phyloP scores from a whole-genome alignment of 2,329 filamentous ascomycete species.

The Byssochlamys sp. region DNA sequence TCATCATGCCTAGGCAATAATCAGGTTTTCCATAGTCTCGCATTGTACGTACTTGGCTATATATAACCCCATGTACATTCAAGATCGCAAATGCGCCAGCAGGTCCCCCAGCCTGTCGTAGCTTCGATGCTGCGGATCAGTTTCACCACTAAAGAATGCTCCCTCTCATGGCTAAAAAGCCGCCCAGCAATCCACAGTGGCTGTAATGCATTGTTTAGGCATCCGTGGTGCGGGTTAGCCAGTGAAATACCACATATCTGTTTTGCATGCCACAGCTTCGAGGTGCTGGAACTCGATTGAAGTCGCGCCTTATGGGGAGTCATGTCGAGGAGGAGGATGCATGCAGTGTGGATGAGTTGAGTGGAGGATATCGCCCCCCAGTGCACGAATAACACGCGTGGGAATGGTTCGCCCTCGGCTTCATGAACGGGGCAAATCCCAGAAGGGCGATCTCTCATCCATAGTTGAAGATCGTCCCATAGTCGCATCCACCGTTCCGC shows the following conservation, averaged over 20 bases:
- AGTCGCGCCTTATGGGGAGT: conserved; percentile 28
- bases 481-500: conserved; percentile 38
- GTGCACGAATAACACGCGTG: conserved; percentile 44
- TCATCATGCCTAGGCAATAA: not conserved
- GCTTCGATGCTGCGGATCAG: conserved; percentile 42
- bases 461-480: conserved; percentile 44
- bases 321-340: conserved; percentile 42
- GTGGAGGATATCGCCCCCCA: conserved; percentile 50
- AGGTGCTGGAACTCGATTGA: conserved; percentile 18
- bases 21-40: not conserved
- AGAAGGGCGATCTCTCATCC: conserved; percentile 38
- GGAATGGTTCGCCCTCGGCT: conserved; percentile 39
- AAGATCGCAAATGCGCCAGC: conserved; percentile 46
- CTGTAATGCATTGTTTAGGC: conserved; percentile 50
- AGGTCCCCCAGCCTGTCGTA: conserved; percentile 45
- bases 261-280: conserved; percentile 47
- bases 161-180: conserved; percentile 43
- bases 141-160: conserved; percentile 28
- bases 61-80: conserved; percentile 29
- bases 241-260: conserved; percentile 48
- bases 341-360: conserved; percentile 49
- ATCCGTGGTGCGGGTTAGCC: conserved; percentile 48
- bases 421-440: conserved; percentile 41
- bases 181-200: conserved; percentile 49
- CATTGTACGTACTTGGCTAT: not conserved